Evolutionary conservation across 805 yeast genomes (phyloP), one percentile per base, ranked within the genome.

Genomic region (Schwanniomyces sp.): DNA sequence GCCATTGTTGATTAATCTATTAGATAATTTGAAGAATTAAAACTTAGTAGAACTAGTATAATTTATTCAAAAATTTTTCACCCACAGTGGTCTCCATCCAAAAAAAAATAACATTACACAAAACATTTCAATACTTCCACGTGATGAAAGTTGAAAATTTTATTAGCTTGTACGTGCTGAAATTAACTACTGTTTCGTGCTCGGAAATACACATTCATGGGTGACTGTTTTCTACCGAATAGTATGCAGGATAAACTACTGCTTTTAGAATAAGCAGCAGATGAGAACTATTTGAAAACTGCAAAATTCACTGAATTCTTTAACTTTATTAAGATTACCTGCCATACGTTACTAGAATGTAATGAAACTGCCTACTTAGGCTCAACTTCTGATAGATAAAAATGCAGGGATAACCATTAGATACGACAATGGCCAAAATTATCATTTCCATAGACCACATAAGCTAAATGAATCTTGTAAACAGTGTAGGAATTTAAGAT

Each of bases 1-100:
- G 91, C 80, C 91, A 86, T 86, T 51, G 52, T 66, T 43, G 40
- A 43, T 48, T 30, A 37, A 32, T 18, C 10, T 40, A 37, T 9
- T 37, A 37, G 25, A 21, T 21, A 37, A 21, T 21, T 36, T 34
- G 21, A 7, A 37, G 27, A 21, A 21, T 37, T 21, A 37, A 37
- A 18, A 37, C 14, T 18, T 37, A 3, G 25, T 10, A 11, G n/a
- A 21, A 37, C 27, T 37, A 5, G 11, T 3, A 3, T 37, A 34
- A 9, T 37, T 21, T 18, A 21, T 37, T 21, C 27, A 25, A 47
- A 54, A 50, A 50, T 34, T 50, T 50, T 47, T 45, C 48, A 40
- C 34, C 18, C 34, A 53, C 51, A 17, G 26, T 14, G 21, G n/a
- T 11, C 14, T 26, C 24, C 36, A 32, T 16, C 30, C 18, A 24